phyloP scores from a whole-genome alignment of 1,284 basidiomycete species.

The Heliocybe sulcata region DNA sequence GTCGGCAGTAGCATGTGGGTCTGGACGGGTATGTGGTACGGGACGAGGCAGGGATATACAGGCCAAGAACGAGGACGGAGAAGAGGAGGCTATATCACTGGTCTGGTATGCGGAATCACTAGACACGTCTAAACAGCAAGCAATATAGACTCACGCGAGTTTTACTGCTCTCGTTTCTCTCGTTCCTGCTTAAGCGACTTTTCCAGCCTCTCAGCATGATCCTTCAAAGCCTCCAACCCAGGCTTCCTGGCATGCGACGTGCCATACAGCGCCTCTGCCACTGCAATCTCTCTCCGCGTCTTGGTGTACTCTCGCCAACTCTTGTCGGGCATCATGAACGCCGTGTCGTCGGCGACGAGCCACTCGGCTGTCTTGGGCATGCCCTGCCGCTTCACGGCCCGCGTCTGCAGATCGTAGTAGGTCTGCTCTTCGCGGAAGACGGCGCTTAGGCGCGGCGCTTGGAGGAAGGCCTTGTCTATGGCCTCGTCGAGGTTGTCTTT shows the following conservation, averaged over 20 bases:
- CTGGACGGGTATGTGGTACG: not conserved
- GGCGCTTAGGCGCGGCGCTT: not conserved
- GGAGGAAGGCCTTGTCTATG: slow-evolving; percentile 55
- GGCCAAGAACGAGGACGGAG: no score
- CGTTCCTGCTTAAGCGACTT: slow-evolving; percentile 20
- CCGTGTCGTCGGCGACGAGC: not conserved
- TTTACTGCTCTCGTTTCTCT: slow-evolving; percentile 1
- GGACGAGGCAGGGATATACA: no score
- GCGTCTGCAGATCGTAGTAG: not conserved
- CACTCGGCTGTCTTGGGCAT: not conserved
- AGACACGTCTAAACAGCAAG: no score
- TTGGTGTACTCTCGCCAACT: slow-evolving; percentile 19
- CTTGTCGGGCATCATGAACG: slow-evolving; percentile 14
- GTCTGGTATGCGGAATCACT: no score
- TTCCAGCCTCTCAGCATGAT: slow-evolving; percentile 29
- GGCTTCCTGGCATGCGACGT: slow-evolving; percentile 35
- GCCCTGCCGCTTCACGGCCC: not conserved
- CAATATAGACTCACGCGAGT: not conserved
- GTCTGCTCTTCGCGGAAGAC: not conserved
- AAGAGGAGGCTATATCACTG: no score
- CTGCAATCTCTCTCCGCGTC: slow-evolving; percentile 33
- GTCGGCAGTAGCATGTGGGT: not conserved
- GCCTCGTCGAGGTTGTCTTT: slow-evolving; percentile 53
- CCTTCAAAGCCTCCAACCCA: slow-evolving; percentile 48
- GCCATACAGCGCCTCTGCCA: slow-evolving; percentile 56